phyloP scores from a whole-genome alignment of 2,329 filamentous ascomycete species.

The Huntiella omanensis region DNA sequence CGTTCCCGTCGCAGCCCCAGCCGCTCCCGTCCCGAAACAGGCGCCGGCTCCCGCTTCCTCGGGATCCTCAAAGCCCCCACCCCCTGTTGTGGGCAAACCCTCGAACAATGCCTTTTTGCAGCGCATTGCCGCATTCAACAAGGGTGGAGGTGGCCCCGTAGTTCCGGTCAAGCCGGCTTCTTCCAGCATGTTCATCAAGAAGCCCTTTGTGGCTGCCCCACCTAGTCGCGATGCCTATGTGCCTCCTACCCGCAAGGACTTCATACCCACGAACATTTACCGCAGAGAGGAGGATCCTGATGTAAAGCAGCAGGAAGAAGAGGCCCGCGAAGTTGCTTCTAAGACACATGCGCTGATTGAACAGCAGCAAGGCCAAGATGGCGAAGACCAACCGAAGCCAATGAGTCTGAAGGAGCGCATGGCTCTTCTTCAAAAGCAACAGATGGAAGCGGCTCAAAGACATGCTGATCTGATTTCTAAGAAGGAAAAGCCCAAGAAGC shows the following conservation, averaged over 20 bases:
- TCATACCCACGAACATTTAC: slow-evolving; percentile 57
- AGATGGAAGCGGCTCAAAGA: slow-evolving; percentile 70
- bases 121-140: slow-evolving; percentile 94
- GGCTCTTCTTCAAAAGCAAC: slow-evolving; percentile 81
- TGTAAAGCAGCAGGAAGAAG: slow-evolving; percentile 44
- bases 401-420: slow-evolving; percentile 90
- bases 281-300: slow-evolving; percentile 73
- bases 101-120: slow-evolving; percentile 67
- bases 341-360: slow-evolving; percentile 41
- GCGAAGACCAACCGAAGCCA: slow-evolving; percentile 73
- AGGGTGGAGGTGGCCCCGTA: slow-evolving; percentile 63
- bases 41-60: slow-evolving; percentile 31
- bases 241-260: slow-evolving; percentile 47
- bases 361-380: slow-evolving; percentile 32
- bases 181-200: slow-evolving; percentile 68
- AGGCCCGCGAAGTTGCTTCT: slow-evolving; percentile 48
- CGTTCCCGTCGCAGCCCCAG: slow-evolving; percentile 19
- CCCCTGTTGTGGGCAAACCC: slow-evolving; percentile 58
- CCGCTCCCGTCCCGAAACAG: slow-evolving; percentile 19
- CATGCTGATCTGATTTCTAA: slow-evolving; percentile 61
- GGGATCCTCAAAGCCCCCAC: slow-evolving; percentile 15
- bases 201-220: slow-evolving; percentile 88
- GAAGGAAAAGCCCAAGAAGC: slow-evolving; percentile 73
- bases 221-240: slow-evolving; percentile 85
- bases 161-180: slow-evolving; percentile 75